Conservation (phyloP, 2,329 filamentous ascomycete species). For the Cordyceps javanica region DNA sequence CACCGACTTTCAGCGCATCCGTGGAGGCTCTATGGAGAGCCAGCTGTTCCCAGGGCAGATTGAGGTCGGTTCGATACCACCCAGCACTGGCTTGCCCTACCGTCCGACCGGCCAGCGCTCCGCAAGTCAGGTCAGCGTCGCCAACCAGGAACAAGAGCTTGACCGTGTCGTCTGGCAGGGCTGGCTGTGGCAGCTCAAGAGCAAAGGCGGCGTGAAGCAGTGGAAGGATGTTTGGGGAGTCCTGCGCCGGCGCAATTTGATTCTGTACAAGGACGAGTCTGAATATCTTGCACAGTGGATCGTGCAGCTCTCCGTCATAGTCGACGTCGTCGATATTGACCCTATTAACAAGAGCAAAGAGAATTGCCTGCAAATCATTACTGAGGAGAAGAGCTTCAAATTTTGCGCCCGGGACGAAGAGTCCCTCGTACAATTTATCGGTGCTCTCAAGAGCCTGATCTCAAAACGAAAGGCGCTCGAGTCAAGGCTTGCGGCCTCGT, state of each 20-base stretch:
- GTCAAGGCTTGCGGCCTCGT: slow-evolving; percentile 36
- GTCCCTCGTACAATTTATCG: slow-evolving; percentile 73
- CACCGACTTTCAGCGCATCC: slow-evolving; percentile 43
- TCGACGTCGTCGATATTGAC: slow-evolving; percentile 90
- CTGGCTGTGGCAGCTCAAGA: slow-evolving; percentile 78
- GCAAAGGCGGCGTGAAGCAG: slow-evolving; percentile 74
- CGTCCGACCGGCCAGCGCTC: slow-evolving; percentile 39
- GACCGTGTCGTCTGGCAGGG: slow-evolving; percentile 94
- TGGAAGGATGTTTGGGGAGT: slow-evolving; percentile 97
- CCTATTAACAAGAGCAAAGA: slow-evolving; percentile 77
- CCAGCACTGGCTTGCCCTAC: slow-evolving; percentile 5
- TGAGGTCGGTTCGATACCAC: slow-evolving; percentile 13
- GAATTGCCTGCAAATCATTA: slow-evolving; percentile 87
- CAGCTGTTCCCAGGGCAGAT: slow-evolving; percentile 28
- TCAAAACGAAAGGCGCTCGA: slow-evolving; percentile 61
- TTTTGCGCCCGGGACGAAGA: slow-evolving; percentile 79
- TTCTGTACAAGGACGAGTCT: slow-evolving; percentile 86
- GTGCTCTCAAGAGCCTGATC: slow-evolving; percentile 82
- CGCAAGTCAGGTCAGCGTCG: slow-evolving; percentile 56
- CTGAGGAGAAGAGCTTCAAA: slow-evolving; percentile 78
- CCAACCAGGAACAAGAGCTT: slow-evolving; percentile 56
- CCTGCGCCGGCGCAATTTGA: slow-evolving; percentile 74
- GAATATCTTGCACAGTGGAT: slow-evolving; percentile 87
- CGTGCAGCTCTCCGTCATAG: slow-evolving; percentile 68
- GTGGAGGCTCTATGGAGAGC: slow-evolving; percentile 47